Evolutionary conservation across 495 filamentous ascomycete species (phyloP), one percentile per base, ranked within the genome.

Genomic region (Pyronema domesticum): DNA sequence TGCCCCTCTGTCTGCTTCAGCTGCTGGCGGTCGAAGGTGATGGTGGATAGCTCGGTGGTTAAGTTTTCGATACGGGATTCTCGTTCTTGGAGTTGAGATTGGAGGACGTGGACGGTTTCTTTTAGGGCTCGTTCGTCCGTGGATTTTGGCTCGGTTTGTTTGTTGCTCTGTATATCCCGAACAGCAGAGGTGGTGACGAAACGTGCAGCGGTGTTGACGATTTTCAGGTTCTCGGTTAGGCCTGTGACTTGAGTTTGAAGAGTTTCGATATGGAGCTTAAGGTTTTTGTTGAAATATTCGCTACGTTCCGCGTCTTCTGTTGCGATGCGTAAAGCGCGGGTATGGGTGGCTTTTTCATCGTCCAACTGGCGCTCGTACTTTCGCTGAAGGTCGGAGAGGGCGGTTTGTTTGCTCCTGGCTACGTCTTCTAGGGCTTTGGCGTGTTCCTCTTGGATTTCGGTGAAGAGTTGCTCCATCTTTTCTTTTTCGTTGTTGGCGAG

Each of bases 41-140:
- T 68, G 30, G 74, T 69, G 7, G 79, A 68, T 18, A 87, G 69
- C 49, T 80, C 72, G 43, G 79, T 76, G 69, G 94, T 86, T 14
- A 96, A 83, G 54, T 79, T 75, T 62, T 98, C 91, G 61, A 96
- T 93, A 19, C 76, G 78, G 17, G 78, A 75, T 69, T 96, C 91
- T 53, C 91, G 88, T 62, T 89, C 85, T 63, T 95, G 89, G 44
- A 98, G 77, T 63, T 98, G 91, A 65, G 94, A 89, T 66, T 96
- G 93, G 30, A 98, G 76, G 17, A 95, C 91, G 63, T 93, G 75
- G 63, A 98, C 94, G 6, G 89, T 94, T 68, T 98, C 93, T 19
- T 91, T 82, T 37, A 98, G 76, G 9, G 91, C 91, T 67, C 95
- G 84, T 72, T 84, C 91, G 63, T 91, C 85, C 0, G 85, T 85